Evolutionary conservation across 1,284 basidiomycete genomes (phyloP).

Genomic region (Peniophora sp.): DNA sequence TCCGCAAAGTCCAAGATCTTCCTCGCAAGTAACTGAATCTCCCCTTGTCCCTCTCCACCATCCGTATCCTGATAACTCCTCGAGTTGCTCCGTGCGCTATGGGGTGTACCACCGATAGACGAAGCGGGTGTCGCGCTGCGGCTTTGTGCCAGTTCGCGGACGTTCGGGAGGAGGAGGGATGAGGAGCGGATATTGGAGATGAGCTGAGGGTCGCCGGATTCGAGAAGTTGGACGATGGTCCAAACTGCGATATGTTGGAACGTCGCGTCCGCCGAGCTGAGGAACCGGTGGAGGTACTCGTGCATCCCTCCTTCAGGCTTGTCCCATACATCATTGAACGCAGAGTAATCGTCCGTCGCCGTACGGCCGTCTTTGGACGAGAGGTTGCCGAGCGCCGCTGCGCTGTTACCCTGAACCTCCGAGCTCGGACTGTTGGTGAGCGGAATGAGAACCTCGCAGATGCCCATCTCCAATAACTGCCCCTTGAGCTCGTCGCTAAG

Average conservation of each 20-base stretch:
- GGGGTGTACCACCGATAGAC: constrained; percentile 62
- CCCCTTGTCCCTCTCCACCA: constrained; percentile 73
- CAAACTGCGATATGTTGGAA: constrained; percentile 99
- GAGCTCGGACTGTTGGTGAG: constrained; percentile 94
- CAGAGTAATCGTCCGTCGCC: constrained; percentile 90
- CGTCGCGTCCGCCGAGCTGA: constrained; percentile 92
- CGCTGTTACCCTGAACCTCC: constrained; percentile 98
- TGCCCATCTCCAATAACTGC: constrained; percentile 95
- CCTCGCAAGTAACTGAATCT: constrained; percentile 80
- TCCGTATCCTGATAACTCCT: constrained; percentile 79
- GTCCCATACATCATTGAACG: constrained; percentile 98
- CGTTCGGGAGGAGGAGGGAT: constrained; percentile 73
- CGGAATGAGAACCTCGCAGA: constrained; percentile 96
- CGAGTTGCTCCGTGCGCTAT: constrained; percentile 59
- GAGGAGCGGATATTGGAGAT: constrained; percentile 86
- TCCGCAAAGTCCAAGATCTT: constrained; percentile 85
- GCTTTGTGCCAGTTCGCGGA: constrained; percentile 73
- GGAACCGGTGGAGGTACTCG: constrained; percentile 90
- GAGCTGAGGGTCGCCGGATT: constrained; percentile 89
- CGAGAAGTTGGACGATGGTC: constrained; percentile 96
- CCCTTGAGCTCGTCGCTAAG: constrained; percentile 93
- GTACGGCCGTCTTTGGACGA: constrained; percentile 86
- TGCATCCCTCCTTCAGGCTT: constrained; percentile 97
- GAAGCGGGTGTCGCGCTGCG: constrained; percentile 66
- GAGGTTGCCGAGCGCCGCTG: constrained; percentile 94